Conservation (phyloP, 257 asterid genomes). For the Marsdenia floribunda region DNA sequence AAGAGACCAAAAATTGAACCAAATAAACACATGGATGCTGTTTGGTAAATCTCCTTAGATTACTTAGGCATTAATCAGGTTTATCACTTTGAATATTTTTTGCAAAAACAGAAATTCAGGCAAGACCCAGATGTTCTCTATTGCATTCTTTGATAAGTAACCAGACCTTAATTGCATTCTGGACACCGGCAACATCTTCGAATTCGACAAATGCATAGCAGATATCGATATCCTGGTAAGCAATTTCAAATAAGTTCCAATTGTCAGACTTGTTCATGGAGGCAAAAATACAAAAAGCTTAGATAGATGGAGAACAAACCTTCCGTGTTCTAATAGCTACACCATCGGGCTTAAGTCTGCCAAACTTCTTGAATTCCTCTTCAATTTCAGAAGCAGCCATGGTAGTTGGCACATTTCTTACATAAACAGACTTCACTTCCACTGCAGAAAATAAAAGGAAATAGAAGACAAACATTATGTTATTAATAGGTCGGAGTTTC, state of each 20-base stretch:
- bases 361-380: conserved; percentile 92
- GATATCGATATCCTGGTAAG: conserved; percentile 80
- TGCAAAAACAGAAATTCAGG: not conserved
- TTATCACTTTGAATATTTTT: not conserved
- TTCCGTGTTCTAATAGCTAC: conserved; percentile 98
- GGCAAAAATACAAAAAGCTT: not conserved
- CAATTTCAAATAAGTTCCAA: not conserved
- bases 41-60: not conserved
- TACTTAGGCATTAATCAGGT: not conserved
- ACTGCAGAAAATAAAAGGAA: conserved; percentile 34
- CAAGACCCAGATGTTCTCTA: not conserved
- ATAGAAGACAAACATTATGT: not conserved
- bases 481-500: too few species aligned
- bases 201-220: conserved; percentile 96
- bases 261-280: conserved; percentile 3
- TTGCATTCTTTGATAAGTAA: conserved; percentile 2
- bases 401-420: conserved; percentile 84
- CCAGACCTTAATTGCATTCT: conserved; percentile 84
- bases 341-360: conserved; percentile 76
- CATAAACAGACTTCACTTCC: conserved; percentile 88
- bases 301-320: conserved; percentile 40
- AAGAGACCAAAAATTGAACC: not conserved
- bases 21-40: not conserved
- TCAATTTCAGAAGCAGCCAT: conserved; percentile 87
- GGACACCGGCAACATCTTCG: conserved; percentile 90